Evolutionary conservation across 2,329 filamentous ascomycete species (phyloP).

Genomic region (Penicillium hesseltinei): DNA sequence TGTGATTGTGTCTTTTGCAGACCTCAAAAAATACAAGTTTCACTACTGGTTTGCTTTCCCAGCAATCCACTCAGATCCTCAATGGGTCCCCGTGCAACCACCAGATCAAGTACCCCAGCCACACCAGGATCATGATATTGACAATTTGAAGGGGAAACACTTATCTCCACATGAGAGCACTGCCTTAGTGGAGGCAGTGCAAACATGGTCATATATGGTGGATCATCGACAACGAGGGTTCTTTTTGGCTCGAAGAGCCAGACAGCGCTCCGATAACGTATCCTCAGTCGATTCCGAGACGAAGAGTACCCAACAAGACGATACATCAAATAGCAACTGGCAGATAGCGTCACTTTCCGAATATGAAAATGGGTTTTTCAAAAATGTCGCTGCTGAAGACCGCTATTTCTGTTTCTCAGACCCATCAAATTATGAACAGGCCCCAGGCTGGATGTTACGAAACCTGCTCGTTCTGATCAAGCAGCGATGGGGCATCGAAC

Average conservation of each 20-base stretch:
- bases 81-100: constrained; percentile 63
- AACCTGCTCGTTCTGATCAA: constrained; percentile 84
- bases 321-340: constrained; percentile 53
- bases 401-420: constrained; percentile 85
- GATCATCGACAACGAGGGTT: constrained; percentile 88
- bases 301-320: not conserved
- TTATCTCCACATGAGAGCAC: constrained; percentile 70
- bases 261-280: constrained; percentile 5
- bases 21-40: constrained; percentile 96
- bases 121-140: constrained; percentile 3
- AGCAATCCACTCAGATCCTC: constrained; percentile 81
- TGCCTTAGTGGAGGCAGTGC: constrained; percentile 74
- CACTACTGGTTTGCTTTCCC: constrained; percentile 99
- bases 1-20: constrained; percentile 84
- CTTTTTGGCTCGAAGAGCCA: constrained; percentile 72
- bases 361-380: constrained; percentile 87
- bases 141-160: constrained; percentile 25
- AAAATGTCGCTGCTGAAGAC: constrained; percentile 67
- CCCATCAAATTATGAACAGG: constrained; percentile 82
- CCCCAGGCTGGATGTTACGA: constrained; percentile 88
- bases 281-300: not conserved
- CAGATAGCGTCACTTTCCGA: constrained; percentile 70
- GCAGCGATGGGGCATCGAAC: constrained; percentile 72
- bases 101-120: constrained; percentile 26
- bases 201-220: constrained; percentile 80